Evolutionary conservation across 1,284 basidiomycete genomes (phyloP).

Genomic region (Phenoliferia sp.): DNA sequence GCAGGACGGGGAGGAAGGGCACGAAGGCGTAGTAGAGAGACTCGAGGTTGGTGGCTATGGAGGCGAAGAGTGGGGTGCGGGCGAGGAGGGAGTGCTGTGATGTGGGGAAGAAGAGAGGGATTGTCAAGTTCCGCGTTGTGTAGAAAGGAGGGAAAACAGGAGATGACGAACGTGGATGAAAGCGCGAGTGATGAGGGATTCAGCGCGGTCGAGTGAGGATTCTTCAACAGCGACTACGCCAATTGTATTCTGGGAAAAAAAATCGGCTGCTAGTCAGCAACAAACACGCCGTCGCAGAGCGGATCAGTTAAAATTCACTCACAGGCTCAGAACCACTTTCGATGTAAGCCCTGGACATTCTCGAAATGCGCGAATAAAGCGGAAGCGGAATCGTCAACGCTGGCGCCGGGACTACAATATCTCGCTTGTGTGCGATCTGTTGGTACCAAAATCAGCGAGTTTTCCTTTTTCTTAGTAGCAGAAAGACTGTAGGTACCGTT

Average conservation of each 20-base stretch:
- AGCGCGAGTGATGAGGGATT: constrained; percentile 5
- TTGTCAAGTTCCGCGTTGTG: not conserved
- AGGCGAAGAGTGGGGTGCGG: constrained; percentile 13
- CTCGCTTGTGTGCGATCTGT: not conserved
- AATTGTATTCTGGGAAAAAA: constrained; percentile 12
- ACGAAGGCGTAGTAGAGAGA: constrained; percentile 8
- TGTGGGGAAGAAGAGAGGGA: not conserved
- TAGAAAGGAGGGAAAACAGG: not conserved
- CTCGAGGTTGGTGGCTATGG: constrained; percentile 6
- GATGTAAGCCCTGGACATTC: not conserved
- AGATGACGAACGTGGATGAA: constrained; percentile 10
- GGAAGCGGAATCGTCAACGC: not conserved
- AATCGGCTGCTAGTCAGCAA: not conserved
- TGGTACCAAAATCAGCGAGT: not conserved
- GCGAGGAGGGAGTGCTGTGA: not conserved
- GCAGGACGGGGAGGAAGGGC: constrained; percentile 6
- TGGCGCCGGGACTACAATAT: constrained; percentile 5
- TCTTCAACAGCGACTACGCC: constrained; percentile 13
- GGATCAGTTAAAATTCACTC: constrained; percentile 8
- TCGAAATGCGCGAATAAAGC: not conserved
- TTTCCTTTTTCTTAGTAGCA: not conserved
- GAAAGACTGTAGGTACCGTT: not conserved
- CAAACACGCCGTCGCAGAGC: not conserved
- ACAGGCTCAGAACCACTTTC: not conserved
- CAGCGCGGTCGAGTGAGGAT: not conserved